phyloP scores from a whole-genome alignment of 192 early-diverging fungal species.

The Linnemannia schmuckeri region DNA sequence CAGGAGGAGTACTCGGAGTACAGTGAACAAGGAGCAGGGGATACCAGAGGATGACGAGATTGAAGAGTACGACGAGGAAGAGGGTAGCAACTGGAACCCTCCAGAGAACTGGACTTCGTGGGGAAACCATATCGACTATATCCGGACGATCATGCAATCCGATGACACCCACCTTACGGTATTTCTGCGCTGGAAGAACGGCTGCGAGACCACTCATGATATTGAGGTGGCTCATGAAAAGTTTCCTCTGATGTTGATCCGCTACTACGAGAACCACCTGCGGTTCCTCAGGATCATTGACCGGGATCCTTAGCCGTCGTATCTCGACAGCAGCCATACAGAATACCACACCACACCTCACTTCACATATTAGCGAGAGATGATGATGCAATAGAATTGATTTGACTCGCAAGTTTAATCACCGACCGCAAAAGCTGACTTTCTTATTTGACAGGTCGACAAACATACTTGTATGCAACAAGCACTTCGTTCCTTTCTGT shows the following conservation, averaged over 20 bases:
- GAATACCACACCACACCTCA: too few relatives aligned
- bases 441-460: too few relatives aligned
- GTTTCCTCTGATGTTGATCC: slow-evolving; percentile 62
- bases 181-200: slow-evolving; percentile 64
- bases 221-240: slow-evolving; percentile 52
- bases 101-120: slow-evolving; percentile 33
- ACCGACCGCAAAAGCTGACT: too few relatives aligned
- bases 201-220: slow-evolving; percentile 52
- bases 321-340: too few relatives aligned
- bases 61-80: not conserved
- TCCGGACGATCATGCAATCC: slow-evolving; percentile 16
- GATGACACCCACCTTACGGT: slow-evolving; percentile 44
- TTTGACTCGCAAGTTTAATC: too few relatives aligned
- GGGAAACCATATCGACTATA: slow-evolving; percentile 31
- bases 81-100: slow-evolving; percentile 7
- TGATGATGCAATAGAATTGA: too few relatives aligned
- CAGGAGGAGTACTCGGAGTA: not conserved
- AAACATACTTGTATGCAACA: too few relatives aligned
- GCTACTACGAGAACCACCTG: slow-evolving; percentile 67
- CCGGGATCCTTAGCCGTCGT: not conserved
- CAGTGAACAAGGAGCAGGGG: not conserved
- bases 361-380: too few relatives aligned
- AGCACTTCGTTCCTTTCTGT: not conserved
- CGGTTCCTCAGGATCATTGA: not conserved
- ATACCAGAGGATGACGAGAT: not conserved